These are phyloP conservation scores for Physcomitrellopsis africana DNA, from an alignment of 225 moss, liverwort and hornwort species.

Conservation along the genomic window DNA sequence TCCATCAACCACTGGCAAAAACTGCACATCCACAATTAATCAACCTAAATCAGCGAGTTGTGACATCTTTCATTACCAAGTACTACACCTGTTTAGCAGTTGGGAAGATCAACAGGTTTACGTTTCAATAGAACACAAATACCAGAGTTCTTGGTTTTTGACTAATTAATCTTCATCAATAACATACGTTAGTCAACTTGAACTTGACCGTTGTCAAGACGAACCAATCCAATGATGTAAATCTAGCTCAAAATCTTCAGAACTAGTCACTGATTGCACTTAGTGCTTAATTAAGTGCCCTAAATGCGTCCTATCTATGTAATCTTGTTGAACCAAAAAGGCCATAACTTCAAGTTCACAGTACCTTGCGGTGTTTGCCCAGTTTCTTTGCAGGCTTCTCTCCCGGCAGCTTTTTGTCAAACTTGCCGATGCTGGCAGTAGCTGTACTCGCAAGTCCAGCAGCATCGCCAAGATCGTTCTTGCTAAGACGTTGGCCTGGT, in stretches of 20 bases:
- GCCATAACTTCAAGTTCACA: background rate
- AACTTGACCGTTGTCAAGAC: background rate
- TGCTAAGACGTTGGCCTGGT: conserved; percentile 63
- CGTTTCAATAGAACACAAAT: background rate
- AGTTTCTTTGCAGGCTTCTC: conserved; percentile 83
- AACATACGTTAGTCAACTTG: background rate
- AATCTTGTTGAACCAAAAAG: background rate
- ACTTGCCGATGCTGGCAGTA: conserved; percentile 98
- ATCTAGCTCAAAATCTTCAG: conserved; percentile 3
- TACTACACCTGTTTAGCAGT: background rate
- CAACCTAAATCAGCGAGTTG: conserved; percentile 3
- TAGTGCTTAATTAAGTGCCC: background rate
- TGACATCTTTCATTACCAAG: background rate
- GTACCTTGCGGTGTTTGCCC: conserved; percentile 53
- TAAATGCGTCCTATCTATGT: background rate
- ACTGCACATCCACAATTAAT: conserved; percentile 56
- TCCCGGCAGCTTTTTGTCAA: conserved; percentile 85
- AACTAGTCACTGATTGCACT: background rate
- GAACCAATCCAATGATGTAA: background rate
- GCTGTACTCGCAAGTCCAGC: conserved; percentile 93
- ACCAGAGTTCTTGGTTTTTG: conserved; percentile 4
- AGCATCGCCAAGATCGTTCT: conserved; percentile 84
- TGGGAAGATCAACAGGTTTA: background rate
- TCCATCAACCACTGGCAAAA: conserved; percentile 87
- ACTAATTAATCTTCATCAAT: background rate